Base-by-base conservation (phyloP, 2,329 filamentous ascomycete species). In the Phoma sp. region DNA sequence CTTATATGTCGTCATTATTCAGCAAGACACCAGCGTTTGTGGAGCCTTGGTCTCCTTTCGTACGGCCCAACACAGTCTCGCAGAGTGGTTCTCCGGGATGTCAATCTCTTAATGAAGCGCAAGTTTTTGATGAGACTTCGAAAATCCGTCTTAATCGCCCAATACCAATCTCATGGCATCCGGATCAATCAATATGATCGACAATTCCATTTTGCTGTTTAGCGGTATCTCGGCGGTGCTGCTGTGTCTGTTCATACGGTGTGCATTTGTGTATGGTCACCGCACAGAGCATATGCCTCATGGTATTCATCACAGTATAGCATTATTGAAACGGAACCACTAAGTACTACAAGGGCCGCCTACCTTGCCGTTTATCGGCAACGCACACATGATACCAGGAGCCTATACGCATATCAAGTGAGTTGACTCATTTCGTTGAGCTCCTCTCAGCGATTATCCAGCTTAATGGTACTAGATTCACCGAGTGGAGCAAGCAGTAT, bases 401-500 rank as follows among this genome's bases (percentile, higher is more conserved):
- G 44, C 30, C 18, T 39, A 39, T n/a, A 35, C 47, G 9, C 55
- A 58, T 32, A 44, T 47, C 18, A 36, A 43, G 59, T 54, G 37
- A 8, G 42, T 23, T 25, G 36, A 33, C 11, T 4, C 18, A 18
- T 9, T 39, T 24, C 37, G 3, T 23, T 37, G 29, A 14, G 24
- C 11, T 39, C 22, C 36, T 1, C 40, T 18, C 18, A 18, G 18
- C 18, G 18, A 18, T 18, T 18, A 27, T 39, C 8, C 7, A 37
- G 11, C 41, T 37, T 11, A 44, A 24, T n/a, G 30, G n/a, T 14
- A 22, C n/a, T 25, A 52, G 48, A 25, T 45, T 51, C 7, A 49
- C 38, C 22, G 23, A 54, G 41, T 54, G 55, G 50, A 52, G 44
- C 7, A 50, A 44, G 29, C n/a, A 58, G 39, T 58, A 58, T 47